These are phyloP conservation scores for Tinospora cordifolia DNA, from an alignment of 164 flowering plant genomes.

Conservation along the genomic window DNA sequence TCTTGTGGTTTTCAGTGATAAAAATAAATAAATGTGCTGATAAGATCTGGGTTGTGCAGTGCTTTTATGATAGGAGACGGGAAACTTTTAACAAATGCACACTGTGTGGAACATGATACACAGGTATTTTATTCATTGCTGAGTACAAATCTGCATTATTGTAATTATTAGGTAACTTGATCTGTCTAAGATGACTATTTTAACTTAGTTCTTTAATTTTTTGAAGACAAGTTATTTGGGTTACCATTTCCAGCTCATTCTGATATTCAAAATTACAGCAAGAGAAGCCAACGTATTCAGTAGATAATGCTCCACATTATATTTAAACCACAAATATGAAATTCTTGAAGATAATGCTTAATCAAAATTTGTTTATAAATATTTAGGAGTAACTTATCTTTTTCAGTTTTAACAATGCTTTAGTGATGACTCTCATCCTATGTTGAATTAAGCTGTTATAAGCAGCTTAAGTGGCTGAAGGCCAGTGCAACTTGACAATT, in stretches of 20 bases:
- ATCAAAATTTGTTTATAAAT: no score
- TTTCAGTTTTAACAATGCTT: background rate
- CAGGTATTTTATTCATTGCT: constrained; percentile 44
- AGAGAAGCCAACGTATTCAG: background rate
- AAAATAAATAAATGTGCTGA: constrained; percentile 10
- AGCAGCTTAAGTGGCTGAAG: background rate
- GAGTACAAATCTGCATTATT: background rate
- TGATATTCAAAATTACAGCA: background rate
- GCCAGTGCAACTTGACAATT: background rate
- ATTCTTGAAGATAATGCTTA: background rate
- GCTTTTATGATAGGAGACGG: constrained; percentile 95
- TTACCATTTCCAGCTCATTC: background rate
- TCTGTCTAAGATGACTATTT: no score
- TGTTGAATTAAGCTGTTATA: background rate
- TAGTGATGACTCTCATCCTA: background rate
- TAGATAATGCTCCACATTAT: background rate
- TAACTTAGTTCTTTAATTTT: background rate
- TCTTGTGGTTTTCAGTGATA: background rate
- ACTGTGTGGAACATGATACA: constrained; percentile 88
- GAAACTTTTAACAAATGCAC: constrained; percentile 93
- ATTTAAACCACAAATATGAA: background rate
- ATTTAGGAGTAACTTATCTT: no score
- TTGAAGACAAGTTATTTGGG: background rate
- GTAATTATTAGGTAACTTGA: background rate
- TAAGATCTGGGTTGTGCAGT: constrained; percentile 36